Evolutionary conservation across 2,329 filamentous ascomycete genomes (phyloP).

Genomic region (Blastomyces percursus): DNA sequence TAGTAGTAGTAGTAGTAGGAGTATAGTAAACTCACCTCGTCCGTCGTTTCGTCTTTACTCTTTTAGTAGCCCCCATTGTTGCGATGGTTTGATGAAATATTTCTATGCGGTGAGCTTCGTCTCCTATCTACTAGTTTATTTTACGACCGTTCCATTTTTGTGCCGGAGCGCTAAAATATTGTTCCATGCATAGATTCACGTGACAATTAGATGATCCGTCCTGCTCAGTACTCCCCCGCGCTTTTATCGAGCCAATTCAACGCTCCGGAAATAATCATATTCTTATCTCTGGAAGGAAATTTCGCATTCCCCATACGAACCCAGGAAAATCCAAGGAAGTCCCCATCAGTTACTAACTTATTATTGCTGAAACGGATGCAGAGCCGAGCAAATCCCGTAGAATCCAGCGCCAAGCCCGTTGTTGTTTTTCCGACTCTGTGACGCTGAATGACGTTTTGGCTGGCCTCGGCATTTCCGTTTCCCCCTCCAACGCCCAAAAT

Average conservation of each 20-base stretch:
- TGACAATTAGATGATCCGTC: background rate
- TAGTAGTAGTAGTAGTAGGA: too few species aligned
- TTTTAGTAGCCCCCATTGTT: constrained; percentile 54
- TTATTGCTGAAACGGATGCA: background rate
- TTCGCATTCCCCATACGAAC: background rate
- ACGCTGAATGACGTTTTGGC: background rate
- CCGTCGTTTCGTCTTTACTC: constrained; percentile 63
- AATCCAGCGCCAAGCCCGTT: background rate
- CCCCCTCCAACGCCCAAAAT: background rate
- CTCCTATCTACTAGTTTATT: background rate
- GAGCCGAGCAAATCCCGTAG: background rate
- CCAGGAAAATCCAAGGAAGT: background rate
- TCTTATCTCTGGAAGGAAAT: background rate
- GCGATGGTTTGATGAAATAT: background rate
- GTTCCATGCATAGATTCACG: background rate
- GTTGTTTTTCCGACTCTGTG: background rate
- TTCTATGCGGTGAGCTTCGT: background rate
- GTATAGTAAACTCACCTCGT: constrained; percentile 43
- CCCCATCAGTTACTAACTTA: background rate
- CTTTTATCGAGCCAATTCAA: background rate
- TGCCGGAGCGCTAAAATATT: background rate
- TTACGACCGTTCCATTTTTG: background rate
- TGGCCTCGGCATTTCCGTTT: background rate
- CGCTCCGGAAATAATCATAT: background rate
- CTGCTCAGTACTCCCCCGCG: background rate